A percentile compares a stretch with the other conserved stretches of the same genome.
These are phyloP conservation scores for Cynara cardunculus DNA, from an alignment of 129 eudicot species.

Conservation along the genomic window DNA sequence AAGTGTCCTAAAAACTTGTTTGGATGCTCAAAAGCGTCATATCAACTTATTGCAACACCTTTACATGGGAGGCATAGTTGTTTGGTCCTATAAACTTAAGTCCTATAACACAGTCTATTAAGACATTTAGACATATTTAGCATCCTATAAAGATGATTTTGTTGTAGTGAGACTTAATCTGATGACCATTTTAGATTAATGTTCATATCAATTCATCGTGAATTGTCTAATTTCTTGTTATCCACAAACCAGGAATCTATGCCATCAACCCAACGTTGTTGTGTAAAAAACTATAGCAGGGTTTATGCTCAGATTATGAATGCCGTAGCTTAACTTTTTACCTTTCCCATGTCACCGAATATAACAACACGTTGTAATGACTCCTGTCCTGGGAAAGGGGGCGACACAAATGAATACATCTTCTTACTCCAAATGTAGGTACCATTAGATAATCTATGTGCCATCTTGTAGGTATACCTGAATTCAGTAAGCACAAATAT, in stretches of 20 bases:
- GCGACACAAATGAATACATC: conserved; percentile 49
- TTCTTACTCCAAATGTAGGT: conserved; percentile 67
- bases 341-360: conserved; percentile 95
- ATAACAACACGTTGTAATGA: conserved; percentile 75
- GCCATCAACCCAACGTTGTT: background rate
- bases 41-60: background rate
- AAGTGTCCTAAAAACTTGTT: background rate
- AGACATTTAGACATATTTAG: background rate
- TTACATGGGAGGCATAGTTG: background rate
- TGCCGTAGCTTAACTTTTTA: conserved; percentile 10
- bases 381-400: conserved; percentile 82
- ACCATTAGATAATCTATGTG: conserved; percentile 60
- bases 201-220: background rate
- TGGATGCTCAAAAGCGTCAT: background rate
- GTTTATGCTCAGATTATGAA: background rate
- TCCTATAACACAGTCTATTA: background rate
- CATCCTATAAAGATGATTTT: too few species aligned
- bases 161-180: background rate
- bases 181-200: background rate
- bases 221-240: background rate
- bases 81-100: background rate
- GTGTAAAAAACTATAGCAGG: too few species aligned
- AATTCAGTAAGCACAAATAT: background rate
- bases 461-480: conserved; percentile 75
- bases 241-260: background rate